Conservation (phyloP, 2,329 filamentous ascomycete species). For the Cytospora paraplurivora region DNA sequence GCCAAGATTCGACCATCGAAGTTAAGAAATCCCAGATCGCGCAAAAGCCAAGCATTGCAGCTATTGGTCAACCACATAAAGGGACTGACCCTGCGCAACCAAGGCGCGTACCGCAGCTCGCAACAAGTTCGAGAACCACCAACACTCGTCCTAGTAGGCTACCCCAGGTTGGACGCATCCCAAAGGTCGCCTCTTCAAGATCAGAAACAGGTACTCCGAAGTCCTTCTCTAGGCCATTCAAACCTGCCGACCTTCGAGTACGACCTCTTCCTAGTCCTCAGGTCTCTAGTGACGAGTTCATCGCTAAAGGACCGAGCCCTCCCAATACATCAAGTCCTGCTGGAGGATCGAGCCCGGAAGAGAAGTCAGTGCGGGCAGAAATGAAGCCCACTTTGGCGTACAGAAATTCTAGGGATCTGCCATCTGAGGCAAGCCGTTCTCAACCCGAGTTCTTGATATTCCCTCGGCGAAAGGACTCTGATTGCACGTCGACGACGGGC, state of each 20-base stretch:
- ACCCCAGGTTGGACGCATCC: slow-evolving; percentile 82
- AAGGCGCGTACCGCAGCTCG: neutral
- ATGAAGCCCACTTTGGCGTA: slow-evolving; percentile 38
- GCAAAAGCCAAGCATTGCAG: slow-evolving; percentile 9
- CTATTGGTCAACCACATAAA: slow-evolving; percentile 10
- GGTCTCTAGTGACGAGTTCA: slow-evolving; percentile 42
- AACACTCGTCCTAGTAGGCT: slow-evolving; percentile 61
- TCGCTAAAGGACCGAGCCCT: slow-evolving; percentile 53
- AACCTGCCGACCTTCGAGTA: slow-evolving; percentile 52
- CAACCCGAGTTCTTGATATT: slow-evolving; percentile 72
- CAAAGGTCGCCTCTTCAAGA: slow-evolving; percentile 72
- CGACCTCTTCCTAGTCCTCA: slow-evolving; percentile 35
- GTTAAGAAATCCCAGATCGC: neutral
- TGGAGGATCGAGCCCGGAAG: slow-evolving; percentile 43
- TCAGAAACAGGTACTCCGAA: slow-evolving; percentile 68
- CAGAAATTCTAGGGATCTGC: slow-evolving; percentile 36
- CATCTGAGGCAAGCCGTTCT: slow-evolving; percentile 37
- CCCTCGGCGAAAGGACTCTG: slow-evolving; percentile 65
- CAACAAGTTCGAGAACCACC: slow-evolving; percentile 22
- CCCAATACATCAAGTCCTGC: slow-evolving; percentile 41
- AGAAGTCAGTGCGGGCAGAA: slow-evolving; percentile 38
- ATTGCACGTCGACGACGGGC: slow-evolving; percentile 56
- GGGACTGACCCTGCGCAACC: slow-evolving; percentile 12
- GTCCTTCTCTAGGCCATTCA: slow-evolving; percentile 86
- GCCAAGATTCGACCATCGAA: neutral